A percentile compares a stretch with the other conserved stretches of the same genome.
phyloP scores from a whole-genome alignment of 1,139 yeast species.

The Martiniozyma asiatica region DNA sequence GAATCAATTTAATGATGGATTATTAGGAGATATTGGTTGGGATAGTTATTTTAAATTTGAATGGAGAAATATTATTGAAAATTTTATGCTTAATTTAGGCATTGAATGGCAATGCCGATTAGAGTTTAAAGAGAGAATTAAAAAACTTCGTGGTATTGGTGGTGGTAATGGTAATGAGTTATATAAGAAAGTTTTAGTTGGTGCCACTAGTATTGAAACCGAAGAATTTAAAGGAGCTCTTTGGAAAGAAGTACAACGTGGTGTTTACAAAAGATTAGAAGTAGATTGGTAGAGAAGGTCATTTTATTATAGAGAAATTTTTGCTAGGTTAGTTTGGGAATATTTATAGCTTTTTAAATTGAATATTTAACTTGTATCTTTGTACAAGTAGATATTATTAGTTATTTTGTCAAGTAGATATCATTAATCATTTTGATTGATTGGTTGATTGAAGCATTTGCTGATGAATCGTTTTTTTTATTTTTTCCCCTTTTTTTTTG shows the following conservation, averaged over 20 bases:
- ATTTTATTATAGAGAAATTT: no score
- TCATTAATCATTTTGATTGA: no score
- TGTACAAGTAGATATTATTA: no score
- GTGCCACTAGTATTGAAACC: constrained; percentile 23
- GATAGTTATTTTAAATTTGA: constrained; percentile 26
- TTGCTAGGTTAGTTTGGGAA: no score
- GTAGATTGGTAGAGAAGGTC: constrained; percentile 10
- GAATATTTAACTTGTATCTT: no score
- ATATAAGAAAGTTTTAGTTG: constrained; percentile 18
- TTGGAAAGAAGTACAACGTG: constrained; percentile 50
- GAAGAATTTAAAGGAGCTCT: constrained; percentile 42
- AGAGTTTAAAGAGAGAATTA: constrained; percentile 33
- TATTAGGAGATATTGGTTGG: constrained; percentile 11
- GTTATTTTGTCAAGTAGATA: no score
- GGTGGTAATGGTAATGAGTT: constrained; percentile 4
- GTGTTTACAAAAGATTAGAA: constrained; percentile 36
- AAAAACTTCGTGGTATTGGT: constrained; percentile 7
- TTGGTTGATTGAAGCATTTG: no score
- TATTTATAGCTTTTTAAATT: no score
- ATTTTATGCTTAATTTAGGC: constrained; percentile 48
- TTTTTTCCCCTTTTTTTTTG: no score
- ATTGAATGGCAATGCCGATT: constrained; percentile 58
- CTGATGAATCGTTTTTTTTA: no score
- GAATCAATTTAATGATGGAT: constrained; percentile 11
- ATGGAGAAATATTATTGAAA: constrained; percentile 61